Evolutionary conservation across 345 rosid genomes (phyloP).

Genomic region (Corymbia maculata): DNA sequence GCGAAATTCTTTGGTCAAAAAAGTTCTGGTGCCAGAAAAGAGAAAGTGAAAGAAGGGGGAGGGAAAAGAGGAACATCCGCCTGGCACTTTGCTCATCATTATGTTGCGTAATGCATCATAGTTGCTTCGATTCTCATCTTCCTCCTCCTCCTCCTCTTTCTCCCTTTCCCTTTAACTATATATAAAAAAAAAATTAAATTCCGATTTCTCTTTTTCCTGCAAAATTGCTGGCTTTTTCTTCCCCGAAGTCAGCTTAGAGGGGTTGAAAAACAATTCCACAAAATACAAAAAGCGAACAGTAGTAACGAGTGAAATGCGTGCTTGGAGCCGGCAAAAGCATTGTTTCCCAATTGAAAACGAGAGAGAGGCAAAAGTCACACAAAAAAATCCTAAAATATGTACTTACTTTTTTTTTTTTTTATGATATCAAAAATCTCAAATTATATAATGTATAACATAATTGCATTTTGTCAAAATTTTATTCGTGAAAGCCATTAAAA

Average conservation of each 20-base stretch:
- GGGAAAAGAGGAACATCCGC: not conserved
- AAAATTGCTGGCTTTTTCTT: not conserved
- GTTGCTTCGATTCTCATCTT: not conserved
- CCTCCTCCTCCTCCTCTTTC: not conserved
- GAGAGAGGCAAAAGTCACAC: not conserved
- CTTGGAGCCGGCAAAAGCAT: not conserved
- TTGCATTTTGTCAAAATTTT: too few species aligned
- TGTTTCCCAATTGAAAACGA: not conserved
- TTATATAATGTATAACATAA: fast-evolving
- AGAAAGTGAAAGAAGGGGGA: not conserved
- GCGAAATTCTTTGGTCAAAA: not conserved
- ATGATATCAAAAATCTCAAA: too few species aligned
- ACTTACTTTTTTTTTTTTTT: too few species aligned
- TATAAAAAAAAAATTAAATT: not conserved
- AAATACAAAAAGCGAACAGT: not conserved
- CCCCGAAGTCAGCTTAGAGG: not conserved
- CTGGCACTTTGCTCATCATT: not conserved
- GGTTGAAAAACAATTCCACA: not conserved
- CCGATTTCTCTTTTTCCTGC: not conserved
- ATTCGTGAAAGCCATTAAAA: too few species aligned
- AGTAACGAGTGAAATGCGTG: not conserved
- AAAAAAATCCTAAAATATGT: not conserved
- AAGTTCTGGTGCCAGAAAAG: not conserved
- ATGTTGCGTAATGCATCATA: not conserved
- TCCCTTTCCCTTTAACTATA: not conserved